Percentiles rank a stretch among this genome's conserved stretches.
These are phyloP conservation scores for Dendrocalamus latiflorus DNA, from an alignment of 202 grass and related monocot genomes.

Conservation along the genomic window DNA sequence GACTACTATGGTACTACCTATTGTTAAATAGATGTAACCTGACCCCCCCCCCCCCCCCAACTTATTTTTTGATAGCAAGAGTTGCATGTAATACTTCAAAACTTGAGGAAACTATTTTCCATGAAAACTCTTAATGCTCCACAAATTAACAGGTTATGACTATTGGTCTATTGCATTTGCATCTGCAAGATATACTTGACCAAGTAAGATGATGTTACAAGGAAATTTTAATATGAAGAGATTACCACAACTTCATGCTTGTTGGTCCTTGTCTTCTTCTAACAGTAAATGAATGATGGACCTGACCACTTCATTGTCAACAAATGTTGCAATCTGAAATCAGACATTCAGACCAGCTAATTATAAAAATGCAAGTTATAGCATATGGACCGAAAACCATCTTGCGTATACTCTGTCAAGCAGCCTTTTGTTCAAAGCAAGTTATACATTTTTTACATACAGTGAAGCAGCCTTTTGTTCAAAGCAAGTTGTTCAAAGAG, in stretches of 20 bases:
- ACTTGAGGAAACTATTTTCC: conserved; percentile 4
- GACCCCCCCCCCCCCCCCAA: too few species aligned
- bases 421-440: too few species aligned
- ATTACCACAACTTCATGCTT: conserved; percentile 44
- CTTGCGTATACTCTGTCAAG: too few species aligned
- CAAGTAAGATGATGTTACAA: neutral
- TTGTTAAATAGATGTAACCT: neutral
- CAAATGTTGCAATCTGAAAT: conserved; percentile 76
- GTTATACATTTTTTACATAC: too few species aligned
- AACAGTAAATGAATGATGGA: conserved; percentile 88
- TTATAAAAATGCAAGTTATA: conserved; percentile 21
- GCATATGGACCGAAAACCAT: too few species aligned
- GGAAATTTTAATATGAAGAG: conserved; percentile 11
- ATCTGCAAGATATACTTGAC: conserved; percentile 18
- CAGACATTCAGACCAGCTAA: conserved; percentile 23
- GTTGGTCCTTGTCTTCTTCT: conserved; percentile 78
- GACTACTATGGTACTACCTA: neutral
- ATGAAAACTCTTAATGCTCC: conserved; percentile 1
- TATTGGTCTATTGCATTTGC: neutral
- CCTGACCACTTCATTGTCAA: conserved; percentile 78
- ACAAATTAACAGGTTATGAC: neutral
- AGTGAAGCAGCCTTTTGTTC: too few species aligned
- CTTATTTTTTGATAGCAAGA: neutral
- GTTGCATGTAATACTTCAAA: neutral
- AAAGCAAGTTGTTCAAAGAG: too few species aligned